Base-by-base conservation (phyloP, 2,329 filamentous ascomycete species). In the Scopulariopsis brevicaulis region DNA sequence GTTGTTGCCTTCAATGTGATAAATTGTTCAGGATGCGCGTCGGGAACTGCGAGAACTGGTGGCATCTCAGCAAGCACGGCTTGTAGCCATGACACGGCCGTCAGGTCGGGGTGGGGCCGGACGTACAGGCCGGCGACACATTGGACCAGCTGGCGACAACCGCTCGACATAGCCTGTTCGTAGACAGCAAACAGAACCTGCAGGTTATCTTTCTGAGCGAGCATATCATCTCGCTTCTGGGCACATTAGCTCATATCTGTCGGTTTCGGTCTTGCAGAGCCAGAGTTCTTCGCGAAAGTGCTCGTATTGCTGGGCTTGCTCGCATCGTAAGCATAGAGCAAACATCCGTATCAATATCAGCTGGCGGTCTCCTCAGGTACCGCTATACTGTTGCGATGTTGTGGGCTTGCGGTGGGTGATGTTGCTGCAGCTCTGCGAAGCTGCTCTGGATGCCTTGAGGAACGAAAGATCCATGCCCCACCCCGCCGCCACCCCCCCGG, bases 161-260 rank as follows among this genome's bases (percentile, higher is more conserved):
- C 25, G 4, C 24, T 22, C 22, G 34, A 55, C 25, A 58, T 58
- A 28, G 57, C 35, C 28, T 48, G 37, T 34, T 60, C 37, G n/a
- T 28, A 58, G 28, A 28, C 22, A 18, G 53, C 56, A 32, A 60
- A 53, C 8, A 60, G 56, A 35, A 60, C 18, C 59, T 58, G 12
- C 43, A 55, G 35, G 15, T 52, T 46, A 37, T 40, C 37, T 20
- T 58, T n/a, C 35, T 50, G 34, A 18, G 43, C 54, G n/a, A 60
- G 53, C 40, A 60, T 28, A 18, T 58, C 35, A 34, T 60, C 54
- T 53, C 48, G 48, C 14, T 40, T 53, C 35, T 40, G 18, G 2
- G 48, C n/a, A 22, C 53, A 60, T n/a, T 32, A 60, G 43, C 22
- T 51, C 20, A 40, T 58, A 57, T 52, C 53, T 58, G 24, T 53